Evolutionary conservation across 139 green algal genomes (phyloP).

Genomic region (Edaphochlamys debaryana): DNA sequence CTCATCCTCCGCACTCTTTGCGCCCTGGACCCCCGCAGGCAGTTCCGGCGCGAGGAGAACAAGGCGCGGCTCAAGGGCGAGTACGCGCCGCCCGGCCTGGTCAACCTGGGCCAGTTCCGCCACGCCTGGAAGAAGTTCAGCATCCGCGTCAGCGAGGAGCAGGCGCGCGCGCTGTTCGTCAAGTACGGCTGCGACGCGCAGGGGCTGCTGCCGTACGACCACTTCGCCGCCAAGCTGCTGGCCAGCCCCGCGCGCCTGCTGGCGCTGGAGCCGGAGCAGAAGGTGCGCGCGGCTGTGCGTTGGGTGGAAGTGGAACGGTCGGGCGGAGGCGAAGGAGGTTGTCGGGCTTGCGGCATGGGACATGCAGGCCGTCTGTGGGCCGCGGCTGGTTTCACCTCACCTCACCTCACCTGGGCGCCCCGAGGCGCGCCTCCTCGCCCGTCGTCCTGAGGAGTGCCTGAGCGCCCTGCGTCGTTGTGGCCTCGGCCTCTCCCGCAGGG

Average conservation of each 20-base stretch:
- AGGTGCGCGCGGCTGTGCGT: slow-evolving; percentile 28
- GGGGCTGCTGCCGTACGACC: slow-evolving; percentile 65
- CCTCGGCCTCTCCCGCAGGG: slow-evolving; percentile 44
- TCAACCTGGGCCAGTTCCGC: slow-evolving; percentile 34
- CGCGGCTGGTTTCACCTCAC: too few species aligned
- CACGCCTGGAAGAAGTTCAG: slow-evolving; percentile 63
- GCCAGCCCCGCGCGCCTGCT: slow-evolving; percentile 59
- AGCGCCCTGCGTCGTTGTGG: not conserved
- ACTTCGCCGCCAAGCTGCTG: slow-evolving; percentile 64
- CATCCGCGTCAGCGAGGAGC: slow-evolving; percentile 57
- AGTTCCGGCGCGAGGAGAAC: slow-evolving; percentile 61
- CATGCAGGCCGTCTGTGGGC: too few species aligned
- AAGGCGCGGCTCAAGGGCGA: slow-evolving; percentile 38
- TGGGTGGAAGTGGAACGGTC: not conserved
- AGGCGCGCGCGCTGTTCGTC: slow-evolving; percentile 64
- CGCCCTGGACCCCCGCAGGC: too few species aligned
- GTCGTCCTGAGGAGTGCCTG: too few species aligned
- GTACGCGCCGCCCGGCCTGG: slow-evolving; percentile 42
- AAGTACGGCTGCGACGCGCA: slow-evolving; percentile 67
- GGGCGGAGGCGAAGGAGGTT: too few species aligned
- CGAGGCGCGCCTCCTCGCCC: too few species aligned
- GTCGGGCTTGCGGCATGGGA: too few species aligned
- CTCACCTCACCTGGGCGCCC: too few species aligned
- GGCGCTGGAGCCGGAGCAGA: slow-evolving; percentile 65
- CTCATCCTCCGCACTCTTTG: too few species aligned